A percentile compares a stretch with the other conserved stretches of the same genome.
Evolutionary conservation across 805 yeast species (phyloP).

Genomic region (Torulaspora quercuum): DNA sequence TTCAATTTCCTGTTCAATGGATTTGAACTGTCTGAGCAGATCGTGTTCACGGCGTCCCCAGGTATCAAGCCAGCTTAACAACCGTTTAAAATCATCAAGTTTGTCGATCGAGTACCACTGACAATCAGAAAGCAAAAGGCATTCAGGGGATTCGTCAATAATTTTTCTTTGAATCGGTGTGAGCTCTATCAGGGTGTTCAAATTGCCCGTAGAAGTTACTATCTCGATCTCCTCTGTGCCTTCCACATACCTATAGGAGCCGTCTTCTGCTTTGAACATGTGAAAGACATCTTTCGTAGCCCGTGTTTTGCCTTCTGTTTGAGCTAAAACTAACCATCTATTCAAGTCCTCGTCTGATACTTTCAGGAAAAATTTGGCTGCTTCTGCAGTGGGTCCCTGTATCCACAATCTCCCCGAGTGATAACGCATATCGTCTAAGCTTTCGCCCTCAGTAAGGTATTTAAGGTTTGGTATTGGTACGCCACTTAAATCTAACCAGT

Average conservation of each 20-base stretch:
- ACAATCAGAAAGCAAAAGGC: slow-evolving; percentile 44
- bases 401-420: slow-evolving; percentile 85
- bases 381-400: slow-evolving; percentile 76
- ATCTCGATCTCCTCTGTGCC: slow-evolving; percentile 20
- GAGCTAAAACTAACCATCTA: slow-evolving; percentile 30
- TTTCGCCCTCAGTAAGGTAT: slow-evolving; percentile 44
- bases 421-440: slow-evolving; percentile 52
- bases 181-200: slow-evolving; percentile 18
- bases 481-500: slow-evolving; percentile 94
- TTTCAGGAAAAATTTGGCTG: slow-evolving; percentile 37
- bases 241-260: slow-evolving; percentile 19
- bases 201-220: slow-evolving; percentile 21
- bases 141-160: slow-evolving; percentile 62
- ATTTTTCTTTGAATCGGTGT: slow-evolving; percentile 52
- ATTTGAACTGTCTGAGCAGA: slow-evolving; percentile 57
- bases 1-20: slow-evolving; percentile 17
- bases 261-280: slow-evolving; percentile 22
- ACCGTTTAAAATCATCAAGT: slow-evolving; percentile 50
- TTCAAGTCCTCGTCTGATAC: slow-evolving; percentile 28
- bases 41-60: slow-evolving; percentile 72
- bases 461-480: slow-evolving; percentile 47
- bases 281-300: slow-evolving; percentile 31
- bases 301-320: slow-evolving; percentile 19
- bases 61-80: slow-evolving; percentile 66
- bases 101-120: slow-evolving; percentile 74